These are phyloP conservation scores for Acer saccharum DNA, from an alignment of 345 rosid species.

Conservation along the genomic window DNA sequence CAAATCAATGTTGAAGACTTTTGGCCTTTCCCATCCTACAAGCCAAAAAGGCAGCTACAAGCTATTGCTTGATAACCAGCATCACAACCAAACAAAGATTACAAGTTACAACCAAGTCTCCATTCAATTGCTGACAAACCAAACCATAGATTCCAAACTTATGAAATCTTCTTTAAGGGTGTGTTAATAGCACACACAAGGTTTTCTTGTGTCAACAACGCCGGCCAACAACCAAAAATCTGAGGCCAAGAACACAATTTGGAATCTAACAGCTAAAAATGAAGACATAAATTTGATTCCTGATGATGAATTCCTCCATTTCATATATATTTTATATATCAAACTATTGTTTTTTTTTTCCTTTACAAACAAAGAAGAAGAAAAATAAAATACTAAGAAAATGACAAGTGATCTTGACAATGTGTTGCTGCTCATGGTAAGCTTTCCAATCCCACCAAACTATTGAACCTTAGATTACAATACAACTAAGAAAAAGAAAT, in stretches of 20 bases:
- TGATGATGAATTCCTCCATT: slow-evolving; percentile 17
- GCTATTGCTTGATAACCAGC: background rate
- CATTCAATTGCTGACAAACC: background rate
- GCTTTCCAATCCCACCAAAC: slow-evolving; percentile 22
- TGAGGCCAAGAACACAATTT: slow-evolving; percentile 11
- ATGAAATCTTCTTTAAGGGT: background rate
- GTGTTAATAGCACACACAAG: background rate
- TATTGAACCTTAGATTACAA: slow-evolving; percentile 22
- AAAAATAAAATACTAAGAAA: background rate
- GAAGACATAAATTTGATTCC: slow-evolving; percentile 7
- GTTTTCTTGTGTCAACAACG: background rate
- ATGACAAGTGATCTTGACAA: background rate
- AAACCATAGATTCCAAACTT: background rate
- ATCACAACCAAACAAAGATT: slow-evolving; percentile 8
- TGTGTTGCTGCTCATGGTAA: slow-evolving; percentile 9
- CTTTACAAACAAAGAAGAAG: slow-evolving; percentile 27
- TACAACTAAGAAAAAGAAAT: slow-evolving; percentile 21
- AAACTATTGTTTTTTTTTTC: slow-evolving; percentile 16
- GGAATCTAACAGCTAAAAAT: slow-evolving; percentile 14
- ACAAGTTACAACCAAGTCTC: background rate
- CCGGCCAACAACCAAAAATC: background rate
- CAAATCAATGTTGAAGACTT: background rate
- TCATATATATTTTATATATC: slow-evolving; percentile 26
- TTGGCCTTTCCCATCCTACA: background rate
- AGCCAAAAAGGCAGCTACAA: background rate